Base-by-base conservation (phyloP, 768 basidiomycete genomes). In the Symmetrospora coprosmae region DNA sequence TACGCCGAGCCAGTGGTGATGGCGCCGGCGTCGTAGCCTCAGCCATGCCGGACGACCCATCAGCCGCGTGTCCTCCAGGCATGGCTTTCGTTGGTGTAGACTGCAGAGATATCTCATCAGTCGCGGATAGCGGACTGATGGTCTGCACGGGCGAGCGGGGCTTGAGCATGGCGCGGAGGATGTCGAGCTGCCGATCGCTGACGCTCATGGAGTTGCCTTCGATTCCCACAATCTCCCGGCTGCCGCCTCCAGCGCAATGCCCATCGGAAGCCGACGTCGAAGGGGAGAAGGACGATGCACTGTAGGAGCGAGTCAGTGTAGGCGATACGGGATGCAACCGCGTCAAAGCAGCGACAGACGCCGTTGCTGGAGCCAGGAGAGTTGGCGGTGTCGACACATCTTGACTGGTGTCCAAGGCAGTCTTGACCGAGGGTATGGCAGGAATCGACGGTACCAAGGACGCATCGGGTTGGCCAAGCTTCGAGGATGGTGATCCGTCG, bases 151-250 rank as follows among this genome's bases (percentile, higher is more conserved):
- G 3, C 21, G 8, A 30, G 8, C 17, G 30, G 3, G 39, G 28
- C 17, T 45, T 30, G 11, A 58, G 34, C 55, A 58, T 46, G 11
- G 41, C 55, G 11, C 55, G 55, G 4, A 58, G 21, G 8, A 58
- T 58, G 2, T 58, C 7, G 27, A 58, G 40, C 55, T 58, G 55
- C 13, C 55, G 23, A 14, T 58, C 55, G 7, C 28, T 43, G 28
- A 58, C 27, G 30, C 41, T 46, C 3, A 43, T 27, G 35, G 51
- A 50, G 13, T 30, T 21, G 30, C 35, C 49, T 9, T 34, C 28
- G 13, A 6, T 53, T 33, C 27, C 8, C 16, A 17, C 25, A n/a
- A 3, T n/a, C 23, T 27, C 7, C 4, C 19, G 19, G 43, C 41
- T 33, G 19, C 23, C 19, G 46, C 5, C 17, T n/a, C n/a, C n/a